These are phyloP conservation scores for Delonix regia DNA, from an alignment of 306 rosid genomes.

Conservation along the genomic window DNA sequence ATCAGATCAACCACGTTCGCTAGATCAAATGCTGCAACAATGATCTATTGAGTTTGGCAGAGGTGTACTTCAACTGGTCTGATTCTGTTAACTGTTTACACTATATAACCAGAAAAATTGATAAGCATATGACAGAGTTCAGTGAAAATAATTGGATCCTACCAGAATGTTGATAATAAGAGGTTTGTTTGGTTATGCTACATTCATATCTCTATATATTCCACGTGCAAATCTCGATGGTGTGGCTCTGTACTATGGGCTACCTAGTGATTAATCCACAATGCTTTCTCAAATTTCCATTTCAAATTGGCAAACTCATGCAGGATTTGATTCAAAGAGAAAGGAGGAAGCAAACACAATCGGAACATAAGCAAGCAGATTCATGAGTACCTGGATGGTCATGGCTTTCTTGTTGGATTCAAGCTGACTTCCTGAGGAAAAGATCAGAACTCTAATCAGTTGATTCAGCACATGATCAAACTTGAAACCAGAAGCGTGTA, in stretches of 20 bases:
- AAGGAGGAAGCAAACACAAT: not conserved
- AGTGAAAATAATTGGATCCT: not conserved
- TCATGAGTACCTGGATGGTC: slow-evolving; percentile 17
- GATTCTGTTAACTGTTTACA: not conserved
- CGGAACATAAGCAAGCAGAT: not conserved
- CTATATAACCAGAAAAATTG: not conserved
- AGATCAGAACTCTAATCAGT: not conserved
- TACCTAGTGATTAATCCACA: not conserved
- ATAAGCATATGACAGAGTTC: not conserved
- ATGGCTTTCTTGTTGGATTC: slow-evolving; percentile 28
- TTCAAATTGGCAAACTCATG: not conserved
- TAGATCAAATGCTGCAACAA: not conserved
- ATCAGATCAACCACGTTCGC: not conserved
- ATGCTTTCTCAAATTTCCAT: not conserved
- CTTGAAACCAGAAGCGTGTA: not conserved
- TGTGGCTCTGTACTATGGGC: not conserved
- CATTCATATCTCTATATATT: not conserved
- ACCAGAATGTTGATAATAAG: too few species aligned
- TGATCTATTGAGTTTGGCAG: not conserved
- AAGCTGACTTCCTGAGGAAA: slow-evolving; percentile 19
- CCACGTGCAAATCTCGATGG: not conserved
- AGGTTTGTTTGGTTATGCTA: too few species aligned
- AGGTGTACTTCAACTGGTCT: not conserved
- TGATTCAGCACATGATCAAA: not conserved
- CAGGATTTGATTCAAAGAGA: not conserved